Base-by-base conservation (phyloP, 805 yeast species). In the Saccharomycopsis microspora region DNA sequence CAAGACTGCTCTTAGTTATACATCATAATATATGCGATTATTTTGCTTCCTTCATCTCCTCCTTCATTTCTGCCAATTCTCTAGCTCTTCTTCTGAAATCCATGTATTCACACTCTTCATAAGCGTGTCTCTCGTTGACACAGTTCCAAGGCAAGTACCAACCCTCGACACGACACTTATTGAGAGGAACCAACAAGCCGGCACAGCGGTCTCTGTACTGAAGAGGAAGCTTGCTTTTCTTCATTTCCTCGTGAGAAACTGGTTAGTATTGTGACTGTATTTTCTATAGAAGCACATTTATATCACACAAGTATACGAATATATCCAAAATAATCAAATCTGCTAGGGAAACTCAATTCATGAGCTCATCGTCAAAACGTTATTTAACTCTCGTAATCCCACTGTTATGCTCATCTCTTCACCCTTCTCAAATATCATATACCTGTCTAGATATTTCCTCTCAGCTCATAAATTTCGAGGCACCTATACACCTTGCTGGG, bases 141-240 rank as follows among this genome's bases (percentile, higher is more conserved):
- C 95, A 85, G 57, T 76, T 78, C 84, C 84, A 79, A 32, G 85
- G 85, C 61, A 78, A 55, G 56, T 66, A 79, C 59, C 67, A 64
- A 8, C 73, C 71, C 56, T 78, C 80, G 45, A 67, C 65, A 49
- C 85, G 74, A 60, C 85, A 79, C 57, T 74, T 73, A 62, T 76
- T 76, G 49, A 79, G 64, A 11, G 84, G 84, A 31, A 80, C 71
- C 53, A 77, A 64, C 46, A 79, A 60, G 28, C 71, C 65, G 1
- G 94, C 93, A 65, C 95, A 85, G 64, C 94, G 76, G 63, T 85
- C 95, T 57, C 95, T 72, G 74, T 80, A 85, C 51, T 75, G 77
- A 53, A 86, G 68, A 28, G 95, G 95, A 48, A 85, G 80, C 61
- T 80, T 75, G 65, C 82, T 69, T 57, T 79, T 73, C 66, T 83